phyloP scores from a whole-genome alignment of 2,329 filamentous ascomycete genomes.

The Alternaria incomplexa region DNA sequence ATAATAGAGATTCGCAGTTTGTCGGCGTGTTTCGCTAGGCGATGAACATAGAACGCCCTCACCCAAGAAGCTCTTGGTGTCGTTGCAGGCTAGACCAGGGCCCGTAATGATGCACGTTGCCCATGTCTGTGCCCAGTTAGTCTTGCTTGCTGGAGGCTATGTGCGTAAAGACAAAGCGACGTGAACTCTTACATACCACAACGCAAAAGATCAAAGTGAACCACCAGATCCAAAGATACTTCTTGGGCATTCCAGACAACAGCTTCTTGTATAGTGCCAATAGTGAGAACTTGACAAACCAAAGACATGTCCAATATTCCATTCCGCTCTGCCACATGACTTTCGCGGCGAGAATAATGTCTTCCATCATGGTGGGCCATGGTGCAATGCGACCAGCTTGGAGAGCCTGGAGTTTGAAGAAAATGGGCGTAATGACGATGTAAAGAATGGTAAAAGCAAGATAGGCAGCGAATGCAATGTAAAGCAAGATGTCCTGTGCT shows the following conservation, averaged over 20 bases:
- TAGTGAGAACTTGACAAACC: constrained; percentile 51
- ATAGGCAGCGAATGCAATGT: constrained; percentile 38
- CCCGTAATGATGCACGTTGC: constrained; percentile 48
- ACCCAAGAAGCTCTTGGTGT: constrained; percentile 33
- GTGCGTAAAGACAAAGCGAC: neutral
- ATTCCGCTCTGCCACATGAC: constrained; percentile 50
- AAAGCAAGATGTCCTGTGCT: constrained; percentile 28
- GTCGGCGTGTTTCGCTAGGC: constrained; percentile 34
- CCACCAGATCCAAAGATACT: constrained; percentile 48
- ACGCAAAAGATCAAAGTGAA: constrained; percentile 42
- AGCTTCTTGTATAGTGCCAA: constrained; percentile 50
- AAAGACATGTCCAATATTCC: constrained; percentile 49
- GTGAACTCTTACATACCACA: constrained; percentile 31
- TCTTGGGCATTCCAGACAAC: constrained; percentile 36
- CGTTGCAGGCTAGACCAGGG: constrained; percentile 45
- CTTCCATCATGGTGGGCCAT: constrained; percentile 40
- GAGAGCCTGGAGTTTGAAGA: constrained; percentile 41
- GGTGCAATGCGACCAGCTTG: constrained; percentile 22
- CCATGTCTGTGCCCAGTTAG: constrained; percentile 35
- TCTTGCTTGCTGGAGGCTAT: neutral
- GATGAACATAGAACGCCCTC: constrained; percentile 30
- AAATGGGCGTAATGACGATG: constrained; percentile 42
- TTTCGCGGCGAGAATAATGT: constrained; percentile 40
- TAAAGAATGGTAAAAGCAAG: constrained; percentile 37
- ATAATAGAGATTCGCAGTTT: constrained; percentile 46